phyloP scores from a whole-genome alignment of 2,329 filamentous ascomycete genomes.

The Ceratocystis huliohia region DNA sequence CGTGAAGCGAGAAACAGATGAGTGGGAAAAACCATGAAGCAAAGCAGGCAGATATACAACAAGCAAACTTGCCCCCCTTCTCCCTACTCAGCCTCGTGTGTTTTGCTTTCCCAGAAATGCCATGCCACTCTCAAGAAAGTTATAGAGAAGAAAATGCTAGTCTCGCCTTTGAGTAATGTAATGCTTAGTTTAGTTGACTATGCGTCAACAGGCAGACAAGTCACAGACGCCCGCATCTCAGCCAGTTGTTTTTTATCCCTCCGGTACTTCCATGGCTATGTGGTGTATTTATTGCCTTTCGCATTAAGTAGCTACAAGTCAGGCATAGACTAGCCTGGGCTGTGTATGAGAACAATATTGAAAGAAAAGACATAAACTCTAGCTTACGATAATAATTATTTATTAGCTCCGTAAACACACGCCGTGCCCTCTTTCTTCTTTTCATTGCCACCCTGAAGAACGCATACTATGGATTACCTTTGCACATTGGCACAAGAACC shows the following conservation, averaged over 20 bases:
- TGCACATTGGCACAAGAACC: not conserved
- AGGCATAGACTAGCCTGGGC: too few species aligned
- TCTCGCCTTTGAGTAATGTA: too few species aligned
- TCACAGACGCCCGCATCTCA: not conserved
- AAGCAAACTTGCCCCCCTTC: too few species aligned
- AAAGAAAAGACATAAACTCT: not conserved
- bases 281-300: not conserved
- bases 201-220: too few species aligned
- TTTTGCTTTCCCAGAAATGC: too few species aligned
- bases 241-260: not conserved
- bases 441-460: not conserved
- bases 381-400: not conserved
- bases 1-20: slow-evolving; percentile 5
- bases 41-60: too few species aligned
- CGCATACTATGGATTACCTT: not conserved
- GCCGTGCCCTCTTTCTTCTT: too few species aligned
- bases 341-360: not conserved
- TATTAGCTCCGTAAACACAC: not conserved
- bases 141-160: too few species aligned
- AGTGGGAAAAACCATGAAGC: not conserved
- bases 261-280: not conserved
- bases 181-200: too few species aligned
- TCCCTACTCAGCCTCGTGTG: too few species aligned
- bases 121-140: too few species aligned
- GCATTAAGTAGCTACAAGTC: too few species aligned